phyloP scores from a whole-genome alignment of 2,329 filamentous ascomycete species.

The Ophidiomyces ophidiicola region DNA sequence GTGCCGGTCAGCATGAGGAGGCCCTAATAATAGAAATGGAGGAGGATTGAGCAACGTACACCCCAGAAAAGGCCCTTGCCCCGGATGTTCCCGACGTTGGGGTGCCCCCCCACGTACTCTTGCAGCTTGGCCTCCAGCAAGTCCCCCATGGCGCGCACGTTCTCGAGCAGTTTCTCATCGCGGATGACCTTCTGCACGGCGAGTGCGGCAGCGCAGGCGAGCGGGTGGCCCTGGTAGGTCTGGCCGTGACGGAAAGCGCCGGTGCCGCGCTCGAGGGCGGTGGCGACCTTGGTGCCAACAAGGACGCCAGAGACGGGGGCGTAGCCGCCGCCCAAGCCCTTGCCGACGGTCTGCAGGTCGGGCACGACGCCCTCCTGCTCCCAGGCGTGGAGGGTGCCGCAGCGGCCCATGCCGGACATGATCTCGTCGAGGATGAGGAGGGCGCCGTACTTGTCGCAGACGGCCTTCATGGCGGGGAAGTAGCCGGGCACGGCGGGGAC shows the following conservation, averaged over 20 bases:
- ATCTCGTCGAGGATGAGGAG: constrained; percentile 70
- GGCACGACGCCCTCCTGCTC: constrained; percentile 46
- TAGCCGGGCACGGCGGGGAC: constrained; percentile 57
- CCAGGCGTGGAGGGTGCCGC: constrained; percentile 48
- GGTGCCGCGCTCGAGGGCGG: constrained; percentile 37
- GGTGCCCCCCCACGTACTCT: constrained; percentile 33
- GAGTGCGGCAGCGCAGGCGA: constrained; percentile 46
- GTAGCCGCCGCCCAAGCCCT: constrained; percentile 48
- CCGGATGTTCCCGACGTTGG: constrained; percentile 46
- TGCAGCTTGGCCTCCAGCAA: constrained; percentile 34
- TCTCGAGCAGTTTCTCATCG: constrained; percentile 46
- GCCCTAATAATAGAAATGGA: neutral
- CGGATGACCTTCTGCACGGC: constrained; percentile 49
- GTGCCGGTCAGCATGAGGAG: neutral
- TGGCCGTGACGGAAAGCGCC: constrained; percentile 47
- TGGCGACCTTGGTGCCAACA: constrained; percentile 38
- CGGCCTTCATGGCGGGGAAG: constrained; percentile 51
- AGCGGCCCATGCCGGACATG: constrained; percentile 53
- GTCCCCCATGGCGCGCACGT: constrained; percentile 44
- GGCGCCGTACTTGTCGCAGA: constrained; percentile 60
- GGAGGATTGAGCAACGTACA: constrained; percentile 29
- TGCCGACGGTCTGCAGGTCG: constrained; percentile 49
- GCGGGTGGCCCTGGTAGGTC: constrained; percentile 48
- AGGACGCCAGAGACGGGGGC: constrained; percentile 45
- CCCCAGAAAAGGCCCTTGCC: constrained; percentile 49